Conservation (phyloP, 768 basidiomycete species). For the Pisolithus microcarpus region DNA sequence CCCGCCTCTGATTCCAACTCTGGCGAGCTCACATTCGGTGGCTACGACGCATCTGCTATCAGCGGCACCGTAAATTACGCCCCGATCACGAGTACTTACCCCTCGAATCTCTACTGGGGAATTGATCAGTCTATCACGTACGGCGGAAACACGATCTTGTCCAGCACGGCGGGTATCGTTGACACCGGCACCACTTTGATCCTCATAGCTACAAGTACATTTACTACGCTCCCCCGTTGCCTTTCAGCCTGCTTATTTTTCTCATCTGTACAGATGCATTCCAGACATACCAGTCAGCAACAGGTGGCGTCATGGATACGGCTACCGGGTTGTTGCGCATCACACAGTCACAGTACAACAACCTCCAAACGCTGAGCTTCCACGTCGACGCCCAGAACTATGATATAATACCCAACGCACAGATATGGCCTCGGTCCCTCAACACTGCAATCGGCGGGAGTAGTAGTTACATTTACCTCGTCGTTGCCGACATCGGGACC, state of each 20-base stretch:
- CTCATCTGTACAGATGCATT: slow-evolving; percentile 19
- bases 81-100: slow-evolving; percentile 15
- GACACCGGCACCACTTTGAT: slow-evolving; percentile 27
- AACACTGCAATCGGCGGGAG: slow-evolving; percentile 24
- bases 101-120: slow-evolving; percentile 25
- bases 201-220: slow-evolving; percentile 15
- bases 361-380: slow-evolving; percentile 22
- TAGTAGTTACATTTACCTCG: slow-evolving; percentile 20
- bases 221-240: neutral
- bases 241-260: neutral
- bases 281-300: slow-evolving; percentile 16
- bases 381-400: slow-evolving; percentile 16
- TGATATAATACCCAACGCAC: slow-evolving; percentile 19
- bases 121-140: slow-evolving; percentile 26
- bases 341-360: slow-evolving; percentile 18
- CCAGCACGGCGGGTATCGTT: slow-evolving; percentile 25
- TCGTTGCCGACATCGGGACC: slow-evolving; percentile 19
- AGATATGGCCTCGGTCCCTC: slow-evolving; percentile 30
- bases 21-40: slow-evolving; percentile 25
- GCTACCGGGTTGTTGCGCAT: slow-evolving; percentile 26
- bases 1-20: slow-evolving; percentile 14
- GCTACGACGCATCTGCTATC: slow-evolving; percentile 10
- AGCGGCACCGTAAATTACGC: slow-evolving; percentile 15
- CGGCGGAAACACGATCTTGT: slow-evolving; percentile 15
- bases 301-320: slow-evolving; percentile 21